These are phyloP conservation scores for Penicillium aurantiogriseum DNA, from an alignment of 2,329 filamentous ascomycete genomes.

Conservation along the genomic window DNA sequence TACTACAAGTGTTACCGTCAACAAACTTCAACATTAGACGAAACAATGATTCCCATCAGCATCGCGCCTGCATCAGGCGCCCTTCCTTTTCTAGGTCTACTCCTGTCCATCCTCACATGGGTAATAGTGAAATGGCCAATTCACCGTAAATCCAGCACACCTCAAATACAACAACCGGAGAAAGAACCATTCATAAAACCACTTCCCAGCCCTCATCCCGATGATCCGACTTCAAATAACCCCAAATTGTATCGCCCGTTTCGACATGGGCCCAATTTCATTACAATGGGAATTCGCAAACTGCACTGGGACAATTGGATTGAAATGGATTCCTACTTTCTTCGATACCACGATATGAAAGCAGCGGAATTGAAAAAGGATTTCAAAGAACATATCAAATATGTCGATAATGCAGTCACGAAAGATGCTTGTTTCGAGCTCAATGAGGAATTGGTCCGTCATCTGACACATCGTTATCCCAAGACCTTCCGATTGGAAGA, in stretches of 20 bases:
- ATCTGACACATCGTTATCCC: slow-evolving; percentile 11
- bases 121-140: background rate
- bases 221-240: background rate
- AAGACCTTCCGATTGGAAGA: slow-evolving; percentile 4
- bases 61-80: background rate
- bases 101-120: background rate
- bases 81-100: background rate
- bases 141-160: background rate
- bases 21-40: background rate
- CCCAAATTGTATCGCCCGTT: slow-evolving; percentile 16
- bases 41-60: background rate
- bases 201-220: background rate
- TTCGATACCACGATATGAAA: slow-evolving; percentile 4
- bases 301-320: slow-evolving; percentile 18
- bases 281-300: slow-evolving; percentile 19
- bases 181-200: background rate
- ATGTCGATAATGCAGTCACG: slow-evolving; percentile 13
- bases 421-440: slow-evolving; percentile 14
- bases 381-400: slow-evolving; percentile 14
- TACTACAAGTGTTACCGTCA: background rate
- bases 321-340: slow-evolving; percentile 19
- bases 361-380: slow-evolving; percentile 7
- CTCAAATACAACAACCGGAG: background rate
- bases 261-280: slow-evolving; percentile 15
- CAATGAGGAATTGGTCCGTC: slow-evolving; percentile 6